A percentile compares a stretch with the other conserved stretches of the same genome.
Evolutionary conservation across 805 yeast species (phyloP).

Genomic region (Candida incommunis): DNA sequence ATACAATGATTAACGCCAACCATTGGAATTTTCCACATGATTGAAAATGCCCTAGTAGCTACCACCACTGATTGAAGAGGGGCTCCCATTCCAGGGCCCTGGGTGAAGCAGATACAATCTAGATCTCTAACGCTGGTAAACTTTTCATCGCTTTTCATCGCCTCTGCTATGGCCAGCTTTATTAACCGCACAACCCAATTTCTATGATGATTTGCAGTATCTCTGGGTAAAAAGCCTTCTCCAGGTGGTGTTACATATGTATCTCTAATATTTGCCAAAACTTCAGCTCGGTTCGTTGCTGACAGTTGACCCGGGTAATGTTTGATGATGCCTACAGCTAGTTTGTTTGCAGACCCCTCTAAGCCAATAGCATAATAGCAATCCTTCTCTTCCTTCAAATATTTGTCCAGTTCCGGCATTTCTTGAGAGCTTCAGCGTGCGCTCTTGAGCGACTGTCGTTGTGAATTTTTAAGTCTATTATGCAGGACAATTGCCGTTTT

Average conservation of each 20-base stretch:
- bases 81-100: slow-evolving; percentile 99
- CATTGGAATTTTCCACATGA: slow-evolving; percentile 69
- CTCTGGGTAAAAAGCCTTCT: slow-evolving; percentile 93
- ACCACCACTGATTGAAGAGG: slow-evolving; percentile 88
- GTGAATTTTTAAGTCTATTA: not conserved
- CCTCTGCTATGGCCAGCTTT: slow-evolving; percentile 48
- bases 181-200: slow-evolving; percentile 83
- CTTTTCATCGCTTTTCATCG: slow-evolving; percentile 30
- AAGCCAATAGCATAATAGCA: slow-evolving; percentile 61
- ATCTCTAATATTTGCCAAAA: slow-evolving; percentile 83
- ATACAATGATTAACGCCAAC: slow-evolving; percentile 96
- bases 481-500: no score
- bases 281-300: slow-evolving; percentile 48
- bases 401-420: slow-evolving; percentile 35
- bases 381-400: slow-evolving; percentile 29
- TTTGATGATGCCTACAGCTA: slow-evolving; percentile 84
- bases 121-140: no score
- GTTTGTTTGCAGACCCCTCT: slow-evolving; percentile 94
- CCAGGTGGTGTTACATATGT: slow-evolving; percentile 97
- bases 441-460: not conserved
- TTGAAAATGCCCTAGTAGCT: slow-evolving; percentile 76
- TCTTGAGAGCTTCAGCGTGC: no score
- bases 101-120: slow-evolving; percentile 72
- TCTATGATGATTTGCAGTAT: slow-evolving; percentile 91
- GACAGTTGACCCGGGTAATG: slow-evolving; percentile 52